phyloP scores from a whole-genome alignment of 352 stramenopile species.

The Blastocystis sp. region DNA sequence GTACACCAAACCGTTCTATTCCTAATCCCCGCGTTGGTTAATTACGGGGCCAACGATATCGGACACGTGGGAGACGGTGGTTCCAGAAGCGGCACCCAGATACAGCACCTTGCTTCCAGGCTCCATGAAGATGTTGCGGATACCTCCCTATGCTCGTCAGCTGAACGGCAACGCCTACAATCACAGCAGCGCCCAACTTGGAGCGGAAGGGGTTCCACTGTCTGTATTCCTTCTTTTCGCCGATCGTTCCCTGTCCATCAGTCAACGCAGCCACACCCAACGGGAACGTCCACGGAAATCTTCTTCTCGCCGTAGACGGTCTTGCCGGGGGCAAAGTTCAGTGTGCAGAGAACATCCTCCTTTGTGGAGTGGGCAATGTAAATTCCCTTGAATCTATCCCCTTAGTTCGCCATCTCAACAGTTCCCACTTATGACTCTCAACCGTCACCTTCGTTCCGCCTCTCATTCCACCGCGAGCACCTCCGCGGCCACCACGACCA shows the following conservation, averaged over 20 bases:
- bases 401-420: background rate
- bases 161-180: slow-evolving; percentile 72
- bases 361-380: background rate
- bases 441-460: slow-evolving; percentile 92
- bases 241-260: slow-evolving; percentile 39
- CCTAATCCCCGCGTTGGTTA: background rate
- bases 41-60: slow-evolving; percentile 92
- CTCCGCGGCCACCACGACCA: background rate
- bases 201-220: slow-evolving; percentile 99
- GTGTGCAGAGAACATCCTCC: background rate
- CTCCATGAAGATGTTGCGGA: slow-evolving; percentile 96
- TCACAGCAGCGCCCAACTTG: slow-evolving; percentile 95
- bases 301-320: slow-evolving; percentile 97
- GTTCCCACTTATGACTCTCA: slow-evolving; percentile 82
- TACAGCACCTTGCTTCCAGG: slow-evolving; percentile 96
- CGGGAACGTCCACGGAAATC: slow-evolving; percentile 88
- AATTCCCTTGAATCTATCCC: background rate
- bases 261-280: background rate
- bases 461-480: slow-evolving; percentile 47
- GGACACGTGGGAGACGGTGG: slow-evolving; percentile 95
- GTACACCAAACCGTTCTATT: slow-evolving; percentile 84
- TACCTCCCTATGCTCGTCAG: slow-evolving; percentile 78
- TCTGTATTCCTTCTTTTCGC: slow-evolving; percentile 96
- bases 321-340: background rate
- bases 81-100: slow-evolving; percentile 94